Evolutionary conservation across 2,329 filamentous ascomycete genomes (phyloP).

Genomic region (Aaosphaeria arxii): DNA sequence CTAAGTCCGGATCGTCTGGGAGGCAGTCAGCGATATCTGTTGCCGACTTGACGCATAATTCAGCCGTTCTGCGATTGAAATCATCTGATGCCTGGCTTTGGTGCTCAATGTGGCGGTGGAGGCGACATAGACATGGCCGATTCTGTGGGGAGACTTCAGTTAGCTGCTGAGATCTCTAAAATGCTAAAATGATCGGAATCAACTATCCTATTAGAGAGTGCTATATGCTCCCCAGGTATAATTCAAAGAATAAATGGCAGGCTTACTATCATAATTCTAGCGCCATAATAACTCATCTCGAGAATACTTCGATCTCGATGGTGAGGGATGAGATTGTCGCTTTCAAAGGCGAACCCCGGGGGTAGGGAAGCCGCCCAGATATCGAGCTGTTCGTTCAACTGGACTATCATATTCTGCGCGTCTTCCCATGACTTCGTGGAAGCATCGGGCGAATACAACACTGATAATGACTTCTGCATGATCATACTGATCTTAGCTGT

Average conservation of each 20-base stretch:
- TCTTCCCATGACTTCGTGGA: slow-evolving; percentile 31
- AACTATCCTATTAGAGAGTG: too few species aligned
- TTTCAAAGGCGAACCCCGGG: slow-evolving; percentile 11
- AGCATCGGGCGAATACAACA: slow-evolving; percentile 30
- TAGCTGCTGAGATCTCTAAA: too few species aligned
- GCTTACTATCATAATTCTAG: slow-evolving; percentile 28
- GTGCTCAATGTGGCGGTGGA: slow-evolving; percentile 27
- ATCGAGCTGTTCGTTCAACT: slow-evolving; percentile 27
- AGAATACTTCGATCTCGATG: slow-evolving; percentile 15
- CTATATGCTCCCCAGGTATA: too few species aligned
- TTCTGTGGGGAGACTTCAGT: slow-evolving; percentile 7
- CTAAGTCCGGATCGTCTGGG: slow-evolving; percentile 19
- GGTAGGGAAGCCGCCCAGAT: slow-evolving; percentile 31
- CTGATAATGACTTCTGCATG: slow-evolving; percentile 24
- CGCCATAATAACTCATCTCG: slow-evolving; percentile 16
- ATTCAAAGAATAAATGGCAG: not conserved
- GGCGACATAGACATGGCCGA: slow-evolving; percentile 38
- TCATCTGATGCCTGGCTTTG: slow-evolving; percentile 26
- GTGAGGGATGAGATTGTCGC: not conserved
- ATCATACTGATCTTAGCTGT: slow-evolving; percentile 24
- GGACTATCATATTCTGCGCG: slow-evolving; percentile 27
- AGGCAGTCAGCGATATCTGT: slow-evolving; percentile 30
- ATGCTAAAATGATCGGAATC: too few species aligned
- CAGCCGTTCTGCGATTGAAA: slow-evolving; percentile 31
- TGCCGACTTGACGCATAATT: slow-evolving; percentile 33